Evolutionary conservation across 176 grass and related monocot species (phyloP).

Genomic region (sorghum (Sorghum bicolor)): DNA sequence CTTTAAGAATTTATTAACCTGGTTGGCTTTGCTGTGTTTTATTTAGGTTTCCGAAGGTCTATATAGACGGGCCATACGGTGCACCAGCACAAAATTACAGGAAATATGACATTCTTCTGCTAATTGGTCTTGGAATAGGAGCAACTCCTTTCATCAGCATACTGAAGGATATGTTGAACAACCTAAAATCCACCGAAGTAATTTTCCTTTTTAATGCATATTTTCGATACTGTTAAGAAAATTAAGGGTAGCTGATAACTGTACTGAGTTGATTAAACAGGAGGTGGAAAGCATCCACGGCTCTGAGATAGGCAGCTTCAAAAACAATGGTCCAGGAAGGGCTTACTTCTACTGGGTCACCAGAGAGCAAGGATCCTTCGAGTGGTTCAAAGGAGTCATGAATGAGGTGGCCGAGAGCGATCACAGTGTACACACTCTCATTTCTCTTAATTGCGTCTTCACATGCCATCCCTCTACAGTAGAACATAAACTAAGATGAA

Average conservation of each 20-base stretch:
- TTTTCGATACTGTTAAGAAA: background rate
- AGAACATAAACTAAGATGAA: conserved; percentile 28
- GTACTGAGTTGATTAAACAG: conserved; percentile 40
- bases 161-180: conserved; percentile 92
- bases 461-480: background rate
- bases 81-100: conserved; percentile 99
- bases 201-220: conserved; percentile 23
- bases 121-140: conserved; percentile 90
- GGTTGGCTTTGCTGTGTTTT: background rate
- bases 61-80: conserved; percentile 91
- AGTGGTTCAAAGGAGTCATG: conserved; percentile 99
- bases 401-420: conserved; percentile 94
- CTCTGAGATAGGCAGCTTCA: conserved; percentile 55
- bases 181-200: conserved; percentile 72
- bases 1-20: conserved; percentile 11
- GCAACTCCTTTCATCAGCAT: conserved; percentile 99
- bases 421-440: conserved; percentile 52
- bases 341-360: conserved; percentile 99
- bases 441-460: conserved; percentile 10
- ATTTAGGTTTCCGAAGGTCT: conserved; percentile 78
- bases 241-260: conserved; percentile 21
- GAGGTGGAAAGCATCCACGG: conserved; percentile 59
- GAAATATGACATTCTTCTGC: conserved; percentile 98
- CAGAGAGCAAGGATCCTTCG: conserved; percentile 96
- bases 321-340: conserved; percentile 77